These are phyloP conservation scores for Penicillium verhagenii DNA, from an alignment of 495 filamentous ascomycete genomes.

Conservation along the genomic window DNA sequence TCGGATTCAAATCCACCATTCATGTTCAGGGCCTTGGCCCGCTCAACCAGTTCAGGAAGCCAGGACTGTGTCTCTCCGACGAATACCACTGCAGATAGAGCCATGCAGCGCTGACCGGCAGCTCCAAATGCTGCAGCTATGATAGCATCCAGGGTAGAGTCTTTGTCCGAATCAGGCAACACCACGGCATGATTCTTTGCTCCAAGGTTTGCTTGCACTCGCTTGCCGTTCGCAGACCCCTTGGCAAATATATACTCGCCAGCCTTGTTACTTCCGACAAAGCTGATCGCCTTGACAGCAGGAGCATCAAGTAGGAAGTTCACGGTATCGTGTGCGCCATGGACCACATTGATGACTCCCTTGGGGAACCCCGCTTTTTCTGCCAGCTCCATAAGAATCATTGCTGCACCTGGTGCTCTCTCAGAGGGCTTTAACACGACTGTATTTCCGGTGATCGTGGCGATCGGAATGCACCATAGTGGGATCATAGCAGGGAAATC, in stretches of 20 bases:
- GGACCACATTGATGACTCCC: conserved; percentile 84
- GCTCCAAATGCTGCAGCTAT: conserved; percentile 87
- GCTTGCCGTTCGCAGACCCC: conserved; percentile 76
- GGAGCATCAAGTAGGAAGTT: conserved; percentile 89
- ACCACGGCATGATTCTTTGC: conserved; percentile 93
- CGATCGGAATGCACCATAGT: conserved; percentile 85
- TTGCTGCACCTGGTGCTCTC: conserved; percentile 83
- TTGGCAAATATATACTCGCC: conserved; percentile 87
- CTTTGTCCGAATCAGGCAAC: conserved; percentile 88
- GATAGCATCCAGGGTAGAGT: conserved; percentile 85
- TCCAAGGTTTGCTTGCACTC: conserved; percentile 86
- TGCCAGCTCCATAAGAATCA: conserved; percentile 83
- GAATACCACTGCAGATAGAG: conserved; percentile 79
- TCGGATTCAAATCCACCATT: conserved; percentile 85
- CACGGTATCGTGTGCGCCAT: conserved; percentile 81
- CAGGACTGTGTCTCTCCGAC: conserved; percentile 84
- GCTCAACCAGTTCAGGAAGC: conserved; percentile 77
- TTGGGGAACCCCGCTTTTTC: conserved; percentile 85
- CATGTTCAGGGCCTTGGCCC: conserved; percentile 74
- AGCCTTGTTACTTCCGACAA: conserved; percentile 87
- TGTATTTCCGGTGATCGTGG: conserved; percentile 84
- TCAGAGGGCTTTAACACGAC: conserved; percentile 89
- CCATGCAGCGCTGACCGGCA: conserved; percentile 92
- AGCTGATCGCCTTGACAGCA: conserved; percentile 84
- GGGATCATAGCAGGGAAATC: conserved; percentile 95